A percentile compares a stretch with the other conserved stretches of the same genome.
phyloP scores from a whole-genome alignment of 768 basidiomycete species.

The Panellus pusillus region DNA sequence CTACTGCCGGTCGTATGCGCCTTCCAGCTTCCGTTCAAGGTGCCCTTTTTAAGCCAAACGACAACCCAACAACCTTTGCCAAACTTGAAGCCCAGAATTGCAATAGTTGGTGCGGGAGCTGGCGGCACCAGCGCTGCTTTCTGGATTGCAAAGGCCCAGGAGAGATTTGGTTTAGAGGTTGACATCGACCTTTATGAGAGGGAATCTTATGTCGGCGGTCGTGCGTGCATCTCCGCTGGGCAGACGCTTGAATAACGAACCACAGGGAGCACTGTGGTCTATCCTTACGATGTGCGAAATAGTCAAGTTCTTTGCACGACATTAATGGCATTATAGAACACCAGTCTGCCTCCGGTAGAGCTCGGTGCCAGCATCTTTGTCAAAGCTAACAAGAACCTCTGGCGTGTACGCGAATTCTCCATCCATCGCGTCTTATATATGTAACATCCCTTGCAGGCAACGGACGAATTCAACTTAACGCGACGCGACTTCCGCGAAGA shows the following conservation, averaged over 20 bases:
- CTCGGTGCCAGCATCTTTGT: slow-evolving; percentile 91
- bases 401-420: slow-evolving; percentile 36
- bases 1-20: slow-evolving; percentile 13
- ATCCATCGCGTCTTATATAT: too few species aligned
- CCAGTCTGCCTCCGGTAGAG: slow-evolving; percentile 64
- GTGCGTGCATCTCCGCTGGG: slow-evolving; percentile 49
- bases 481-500: slow-evolving; percentile 46
- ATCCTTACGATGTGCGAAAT: slow-evolving; percentile 56
- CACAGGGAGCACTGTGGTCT: slow-evolving; percentile 74
- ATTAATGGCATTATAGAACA: slow-evolving; percentile 21
- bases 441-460: slow-evolving; percentile 42
- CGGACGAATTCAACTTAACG: slow-evolving; percentile 76
- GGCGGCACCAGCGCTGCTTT: slow-evolving; percentile 82
- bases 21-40: slow-evolving; percentile 52
- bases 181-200: slow-evolving; percentile 86
- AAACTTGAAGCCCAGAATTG: slow-evolving; percentile 54
- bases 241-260: slow-evolving; percentile 4
- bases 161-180: slow-evolving; percentile 65
- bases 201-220: slow-evolving; percentile 74
- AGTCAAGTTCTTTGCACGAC: too few species aligned
- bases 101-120: slow-evolving; percentile 90
- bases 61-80: slow-evolving; percentile 25
- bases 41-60: slow-evolving; percentile 50
- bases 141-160: slow-evolving; percentile 79
- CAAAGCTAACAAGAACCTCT: slow-evolving; percentile 62